Evolutionary conservation across 331 rosid genomes (phyloP), one percentile per base, ranked within the genome.

Genomic region (Arachis monticola): DNA sequence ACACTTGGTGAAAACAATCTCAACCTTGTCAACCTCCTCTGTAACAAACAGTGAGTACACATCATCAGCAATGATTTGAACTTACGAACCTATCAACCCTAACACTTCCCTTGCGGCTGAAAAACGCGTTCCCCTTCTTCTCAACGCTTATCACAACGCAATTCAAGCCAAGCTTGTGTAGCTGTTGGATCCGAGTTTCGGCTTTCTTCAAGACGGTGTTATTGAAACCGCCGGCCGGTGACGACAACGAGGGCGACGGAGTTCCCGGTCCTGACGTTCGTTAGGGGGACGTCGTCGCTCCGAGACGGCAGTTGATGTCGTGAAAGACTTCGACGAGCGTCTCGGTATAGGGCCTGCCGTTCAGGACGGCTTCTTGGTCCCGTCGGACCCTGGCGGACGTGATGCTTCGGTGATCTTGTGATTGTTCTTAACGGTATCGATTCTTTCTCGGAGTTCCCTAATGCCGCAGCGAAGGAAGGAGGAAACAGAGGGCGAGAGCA

Each of bases 301-400:
- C 94, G 40, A 93, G 96, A 47, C 80, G 87, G 77, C 83, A 91
- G 70, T 85, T 89, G 88, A 91, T 89, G 80, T 82, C 85, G 87
- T 85, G 87, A 70, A 93, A 87, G 31, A 91, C 83, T 77, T 87
- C 90, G 0, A 87, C 92, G 1, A 93, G 88, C 30, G 88, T 72
- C 68, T 88, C 85, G 3, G 96, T 81, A 41, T 91, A 93, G 58
- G 98, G 98, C 51, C 98, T 79, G 10, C 89, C 91, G 41, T 79
- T 93, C 11, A 89, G 84, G n/a, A 93, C 96, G 12, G 98, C 97
- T 74, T 93, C 97, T 80, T 93, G 97, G 10, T 97, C 98, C 69
- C 96, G 81, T 1, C 98, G 91, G 74, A 93, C 96, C 61, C 89
- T 83, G 3, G 97, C 98, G 12, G 96, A 97, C 2, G 98, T 85